phyloP scores from a whole-genome alignment of 2,329 filamentous ascomycete species.

The Alternaria conjuncta region DNA sequence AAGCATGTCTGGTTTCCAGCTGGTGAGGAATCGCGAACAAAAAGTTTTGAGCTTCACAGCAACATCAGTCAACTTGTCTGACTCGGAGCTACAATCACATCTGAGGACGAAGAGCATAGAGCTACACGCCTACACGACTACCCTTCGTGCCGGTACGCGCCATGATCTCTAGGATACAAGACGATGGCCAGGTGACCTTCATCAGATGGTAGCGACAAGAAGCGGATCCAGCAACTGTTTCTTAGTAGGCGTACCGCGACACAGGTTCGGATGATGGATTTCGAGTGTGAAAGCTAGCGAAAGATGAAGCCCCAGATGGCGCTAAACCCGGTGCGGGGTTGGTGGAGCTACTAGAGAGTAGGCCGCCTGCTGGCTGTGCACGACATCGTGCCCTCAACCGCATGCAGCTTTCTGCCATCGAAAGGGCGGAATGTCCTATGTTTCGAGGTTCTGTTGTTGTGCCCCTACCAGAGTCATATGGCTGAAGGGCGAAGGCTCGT shows the following conservation, averaged over 20 bases:
- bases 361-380: neutral
- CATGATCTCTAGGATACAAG: neutral
- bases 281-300: neutral
- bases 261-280: neutral
- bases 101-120: neutral
- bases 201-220: neutral
- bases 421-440: neutral
- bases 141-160: neutral
- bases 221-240: neutral
- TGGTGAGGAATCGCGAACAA: neutral
- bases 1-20: neutral
- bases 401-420: neutral
- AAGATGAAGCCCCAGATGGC: neutral
- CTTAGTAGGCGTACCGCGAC: neutral
- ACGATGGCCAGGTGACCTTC: neutral
- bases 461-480: neutral
- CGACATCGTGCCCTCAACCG: neutral
- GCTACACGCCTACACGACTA: neutral
- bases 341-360: neutral
- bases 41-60: neutral
- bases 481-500: conserved; percentile 2
- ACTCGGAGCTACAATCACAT: neutral
- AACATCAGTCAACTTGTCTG: neutral
- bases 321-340: neutral
- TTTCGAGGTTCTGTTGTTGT: neutral